Evolutionary conservation across 1,284 basidiomycete genomes (phyloP).

Genomic region (Cerioporus squamosus): DNA sequence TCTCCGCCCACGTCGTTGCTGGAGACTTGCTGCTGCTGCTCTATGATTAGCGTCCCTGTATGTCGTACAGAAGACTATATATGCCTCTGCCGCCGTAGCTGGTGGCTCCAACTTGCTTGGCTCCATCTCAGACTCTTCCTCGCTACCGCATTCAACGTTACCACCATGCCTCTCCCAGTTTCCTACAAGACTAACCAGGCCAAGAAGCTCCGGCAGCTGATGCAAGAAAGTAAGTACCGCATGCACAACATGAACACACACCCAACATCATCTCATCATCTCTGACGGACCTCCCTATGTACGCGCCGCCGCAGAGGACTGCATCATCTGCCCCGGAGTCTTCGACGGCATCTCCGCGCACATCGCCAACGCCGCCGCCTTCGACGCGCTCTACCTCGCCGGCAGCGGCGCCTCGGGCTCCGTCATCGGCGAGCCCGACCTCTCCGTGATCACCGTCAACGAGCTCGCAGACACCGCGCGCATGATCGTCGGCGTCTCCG

Average conservation of each 20-base stretch:
- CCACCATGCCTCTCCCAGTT: conserved; percentile 11
- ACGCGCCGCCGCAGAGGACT: no score
- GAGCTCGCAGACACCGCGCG: conserved; percentile 24
- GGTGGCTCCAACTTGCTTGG: no score
- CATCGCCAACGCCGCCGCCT: conserved; percentile 23
- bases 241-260: no score
- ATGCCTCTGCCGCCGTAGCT: no score
- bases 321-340: conserved; percentile 29
- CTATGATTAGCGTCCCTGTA: not conserved
- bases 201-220: conserved; percentile 25
- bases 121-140: not conserved
- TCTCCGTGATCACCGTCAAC: conserved; percentile 30
- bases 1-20: not conserved
- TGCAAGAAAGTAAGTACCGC: conserved; percentile 23
- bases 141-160: not conserved
- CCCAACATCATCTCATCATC: no score
- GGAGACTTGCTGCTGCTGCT: not conserved
- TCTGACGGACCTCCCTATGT: no score
- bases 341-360: conserved; percentile 34
- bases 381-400: conserved; percentile 32
- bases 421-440: conserved; percentile 31
- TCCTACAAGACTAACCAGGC: conserved; percentile 28
- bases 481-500: conserved; percentile 28
- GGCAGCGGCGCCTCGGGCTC: conserved; percentile 33
- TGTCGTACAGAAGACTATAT: not conserved